Evolutionary conservation across 2,329 filamentous ascomycete species (phyloP), one percentile per base, ranked within the genome.

Genomic region (Phaeophleospora eucalypticola): DNA sequence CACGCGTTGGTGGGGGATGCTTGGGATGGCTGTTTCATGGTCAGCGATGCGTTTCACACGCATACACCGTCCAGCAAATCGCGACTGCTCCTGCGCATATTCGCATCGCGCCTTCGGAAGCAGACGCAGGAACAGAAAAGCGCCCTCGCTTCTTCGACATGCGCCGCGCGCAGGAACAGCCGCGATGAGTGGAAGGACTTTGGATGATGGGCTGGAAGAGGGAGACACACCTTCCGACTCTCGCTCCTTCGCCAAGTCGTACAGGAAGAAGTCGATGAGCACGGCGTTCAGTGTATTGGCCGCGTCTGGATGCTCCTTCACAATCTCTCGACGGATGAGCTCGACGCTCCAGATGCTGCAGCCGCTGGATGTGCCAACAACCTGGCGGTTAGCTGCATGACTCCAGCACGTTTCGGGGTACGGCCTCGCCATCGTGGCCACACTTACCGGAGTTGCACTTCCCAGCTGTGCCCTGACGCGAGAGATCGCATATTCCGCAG

Each of bases 281-380:
- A 97, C 88, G 19, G 93, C 90, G 65, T 98, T 98, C 53, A 85
- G 67, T 29, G 24, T 29, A 14, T 72, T 70, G 3, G 48, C 46
- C 1, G 83, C 77, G 8, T 84, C 82, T 1, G 89, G 87, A 60
- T 96, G 82, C 12, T 80, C 68, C 37, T 75, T 78, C 46, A 83
- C 62, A 41, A 98, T 97, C 65, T 96, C 87, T 27, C 85, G 79
- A 43, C 83, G 77, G 54, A 98, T 85, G 53, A 96, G 72, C 67
- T 98, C 93, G 1, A 97, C 87, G 51, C 88, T 93, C 90, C 91
- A 97, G 57, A 98, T 95, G 61, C 87, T 95, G 65, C 89, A 93
- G 12, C 88, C 91, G 69, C 55, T 58, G 41, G 44, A 17, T 19
- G 8, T 17, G 14, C 27, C 29, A 20, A 12, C 21, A 16, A 33